Evolutionary conservation across 2,329 filamentous ascomycete species (phyloP).

Genomic region (Drechslera avenae): DNA sequence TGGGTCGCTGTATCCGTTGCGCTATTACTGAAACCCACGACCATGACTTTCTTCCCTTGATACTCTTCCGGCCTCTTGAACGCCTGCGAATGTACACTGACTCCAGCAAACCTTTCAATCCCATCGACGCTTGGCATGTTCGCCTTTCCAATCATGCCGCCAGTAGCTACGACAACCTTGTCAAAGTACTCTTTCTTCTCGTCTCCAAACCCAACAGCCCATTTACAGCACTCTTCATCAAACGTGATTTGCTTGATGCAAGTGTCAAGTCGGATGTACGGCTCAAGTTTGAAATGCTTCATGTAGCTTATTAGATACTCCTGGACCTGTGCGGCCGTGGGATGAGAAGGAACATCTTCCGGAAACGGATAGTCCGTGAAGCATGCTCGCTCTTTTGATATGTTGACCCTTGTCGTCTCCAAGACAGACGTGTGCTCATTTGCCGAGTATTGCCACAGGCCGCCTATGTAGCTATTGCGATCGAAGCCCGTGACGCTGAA

Average conservation of each 20-base stretch:
- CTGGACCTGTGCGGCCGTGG: conserved; percentile 26
- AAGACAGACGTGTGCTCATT: conserved; percentile 30
- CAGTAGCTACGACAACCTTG: conserved; percentile 29
- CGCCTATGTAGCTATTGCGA: conserved; percentile 26
- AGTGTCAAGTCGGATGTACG: conserved; percentile 19
- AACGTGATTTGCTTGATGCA: conserved; percentile 18
- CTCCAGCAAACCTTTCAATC: conserved; percentile 23
- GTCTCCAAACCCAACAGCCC: conserved; percentile 15
- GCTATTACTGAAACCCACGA: conserved; percentile 34
- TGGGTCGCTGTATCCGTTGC: conserved; percentile 33
- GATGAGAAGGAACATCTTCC: conserved; percentile 20
- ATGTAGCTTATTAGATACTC: conserved; percentile 26
- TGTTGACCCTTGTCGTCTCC: conserved; percentile 25
- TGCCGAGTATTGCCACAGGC: conserved; percentile 29
- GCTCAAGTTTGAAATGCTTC: conserved; percentile 23
- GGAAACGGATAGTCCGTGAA: conserved; percentile 31
- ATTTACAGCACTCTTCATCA: conserved; percentile 19
- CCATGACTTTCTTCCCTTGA: conserved; percentile 24
- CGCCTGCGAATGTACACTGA: conserved; percentile 16
- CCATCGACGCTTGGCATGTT: conserved; percentile 24
- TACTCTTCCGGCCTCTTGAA: conserved; percentile 24
- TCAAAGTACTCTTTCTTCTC: conserved; percentile 19
- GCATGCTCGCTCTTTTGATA: conserved; percentile 30
- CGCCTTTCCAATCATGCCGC: conserved; percentile 23
- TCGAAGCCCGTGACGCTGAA: conserved; percentile 30